Evolutionary conservation across 2,329 filamentous ascomycete genomes (phyloP).

Genomic region (Eutypella sp.): DNA sequence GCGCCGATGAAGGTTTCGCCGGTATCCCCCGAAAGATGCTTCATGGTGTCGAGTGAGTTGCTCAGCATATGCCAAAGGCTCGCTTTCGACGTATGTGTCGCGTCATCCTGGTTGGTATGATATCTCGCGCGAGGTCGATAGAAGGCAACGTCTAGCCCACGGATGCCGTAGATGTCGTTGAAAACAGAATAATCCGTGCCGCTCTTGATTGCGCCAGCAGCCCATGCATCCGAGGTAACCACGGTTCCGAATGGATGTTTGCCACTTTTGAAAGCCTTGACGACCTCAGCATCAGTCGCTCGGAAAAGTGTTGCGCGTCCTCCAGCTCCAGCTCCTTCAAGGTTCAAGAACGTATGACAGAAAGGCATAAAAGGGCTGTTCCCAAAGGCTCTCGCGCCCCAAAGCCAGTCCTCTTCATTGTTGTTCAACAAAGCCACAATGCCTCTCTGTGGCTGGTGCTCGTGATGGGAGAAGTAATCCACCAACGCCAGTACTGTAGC

Average conservation of each 20-base stretch:
- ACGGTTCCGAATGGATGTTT: slow-evolving; percentile 80
- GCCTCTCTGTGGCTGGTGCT: slow-evolving; percentile 70
- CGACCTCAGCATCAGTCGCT: slow-evolving; percentile 81
- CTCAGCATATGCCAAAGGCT: slow-evolving; percentile 95
- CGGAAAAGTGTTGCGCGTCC: slow-evolving; percentile 84
- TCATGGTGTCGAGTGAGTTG: slow-evolving; percentile 68
- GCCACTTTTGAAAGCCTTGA: slow-evolving; percentile 66
- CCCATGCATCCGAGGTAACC: slow-evolving; percentile 78
- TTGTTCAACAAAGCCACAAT: slow-evolving; percentile 89
- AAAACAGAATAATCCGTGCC: slow-evolving; percentile 90
- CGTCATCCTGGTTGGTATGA: slow-evolving; percentile 86
- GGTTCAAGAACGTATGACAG: slow-evolving; percentile 83
- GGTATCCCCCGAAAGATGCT: slow-evolving; percentile 64
- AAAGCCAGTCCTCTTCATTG: slow-evolving; percentile 87
- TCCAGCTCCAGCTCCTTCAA: slow-evolving; percentile 91
- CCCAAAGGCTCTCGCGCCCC: slow-evolving; percentile 80
- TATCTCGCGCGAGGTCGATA: slow-evolving; percentile 81
- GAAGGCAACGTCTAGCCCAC: slow-evolving; percentile 89
- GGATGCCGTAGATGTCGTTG: slow-evolving; percentile 68
- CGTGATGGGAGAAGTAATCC: slow-evolving; percentile 72
- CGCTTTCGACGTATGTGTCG: slow-evolving; percentile 65
- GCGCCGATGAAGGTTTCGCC: slow-evolving; percentile 56
- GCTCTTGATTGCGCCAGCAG: slow-evolving; percentile 70
- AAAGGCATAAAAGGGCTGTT: slow-evolving; percentile 77
- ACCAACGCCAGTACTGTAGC: slow-evolving; percentile 82